phyloP scores from a whole-genome alignment of 345 rosid species.

The Excoecaria cochinchinensis region DNA sequence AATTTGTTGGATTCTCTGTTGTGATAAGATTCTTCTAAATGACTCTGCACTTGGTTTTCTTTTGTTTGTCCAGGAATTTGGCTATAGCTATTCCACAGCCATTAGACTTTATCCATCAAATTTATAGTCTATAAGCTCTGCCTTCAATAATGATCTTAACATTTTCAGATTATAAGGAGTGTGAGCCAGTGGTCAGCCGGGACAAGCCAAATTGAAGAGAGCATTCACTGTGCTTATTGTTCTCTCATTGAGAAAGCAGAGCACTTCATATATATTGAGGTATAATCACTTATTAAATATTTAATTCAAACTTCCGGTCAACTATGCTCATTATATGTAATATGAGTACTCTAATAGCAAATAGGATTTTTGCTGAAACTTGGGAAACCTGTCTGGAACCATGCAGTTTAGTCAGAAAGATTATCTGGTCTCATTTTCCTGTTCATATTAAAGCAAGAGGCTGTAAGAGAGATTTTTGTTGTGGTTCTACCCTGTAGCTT shows the following conservation, averaged over 20 bases:
- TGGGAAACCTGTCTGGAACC: not conserved
- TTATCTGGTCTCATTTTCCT: not conserved
- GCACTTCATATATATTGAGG: slow-evolving; percentile 92
- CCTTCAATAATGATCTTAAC: not conserved
- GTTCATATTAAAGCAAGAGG: not conserved
- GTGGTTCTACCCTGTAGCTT: not conserved
- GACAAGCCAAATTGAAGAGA: slow-evolving; percentile 93
- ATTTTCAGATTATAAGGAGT: slow-evolving; percentile 87
- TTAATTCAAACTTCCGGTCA: not conserved
- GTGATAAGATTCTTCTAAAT: not conserved
- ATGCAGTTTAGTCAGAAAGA: not conserved
- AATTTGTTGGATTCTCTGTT: slow-evolving; percentile 14
- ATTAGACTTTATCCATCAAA: not conserved
- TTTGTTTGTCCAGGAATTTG: not conserved
- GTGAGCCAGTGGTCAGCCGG: slow-evolving; percentile 99
- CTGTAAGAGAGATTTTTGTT: not conserved
- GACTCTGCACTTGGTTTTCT: not conserved
- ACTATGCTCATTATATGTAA: not conserved
- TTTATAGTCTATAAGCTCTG: slow-evolving; percentile 3
- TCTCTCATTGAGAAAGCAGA: slow-evolving; percentile 97
- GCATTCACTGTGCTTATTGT: slow-evolving; percentile 89
- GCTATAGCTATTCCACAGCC: not conserved
- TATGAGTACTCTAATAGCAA: not conserved
- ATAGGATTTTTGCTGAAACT: not conserved
- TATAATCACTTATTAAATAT: slow-evolving; percentile 27